phyloP scores from a whole-genome alignment of 192 early-diverging fungal genomes.

The Coemansia sp. region DNA sequence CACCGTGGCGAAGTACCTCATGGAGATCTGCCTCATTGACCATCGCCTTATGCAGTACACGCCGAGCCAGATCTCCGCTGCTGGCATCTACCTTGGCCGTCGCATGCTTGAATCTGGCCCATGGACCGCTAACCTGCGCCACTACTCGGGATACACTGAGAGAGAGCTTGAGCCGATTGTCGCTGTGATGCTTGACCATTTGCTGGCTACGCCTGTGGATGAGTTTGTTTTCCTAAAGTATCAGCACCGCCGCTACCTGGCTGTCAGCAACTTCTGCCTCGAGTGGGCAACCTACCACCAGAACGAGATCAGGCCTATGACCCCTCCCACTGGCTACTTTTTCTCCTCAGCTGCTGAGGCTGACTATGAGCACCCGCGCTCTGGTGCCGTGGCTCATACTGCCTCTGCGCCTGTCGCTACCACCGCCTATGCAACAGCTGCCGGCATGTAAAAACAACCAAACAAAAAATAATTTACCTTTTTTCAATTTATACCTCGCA shows the following conservation, averaged over 20 bases:
- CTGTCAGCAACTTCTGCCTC: constrained; percentile 75
- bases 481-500: background rate
- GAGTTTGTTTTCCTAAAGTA: constrained; percentile 87
- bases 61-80: constrained; percentile 76
- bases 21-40: constrained; percentile 92
- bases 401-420: background rate
- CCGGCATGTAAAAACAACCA: constrained; percentile 2
- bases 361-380: background rate
- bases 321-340: constrained; percentile 29
- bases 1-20: constrained; percentile 91
- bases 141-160: constrained; percentile 81
- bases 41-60: constrained; percentile 68
- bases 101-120: constrained; percentile 69
- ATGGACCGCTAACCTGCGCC: constrained; percentile 76
- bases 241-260: constrained; percentile 72
- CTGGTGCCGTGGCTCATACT: background rate
- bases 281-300: constrained; percentile 69
- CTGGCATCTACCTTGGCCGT: constrained; percentile 76
- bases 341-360: background rate
- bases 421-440: background rate
- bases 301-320: constrained; percentile 19
- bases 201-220: constrained; percentile 55
- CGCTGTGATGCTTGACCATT: constrained; percentile 69
- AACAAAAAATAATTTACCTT: background rate
- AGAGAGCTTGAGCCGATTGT: constrained; percentile 63